Evolutionary conservation across 768 basidiomycete genomes (phyloP), one percentile per base, ranked within the genome.

Genomic region (Strobilomyces confusus): DNA sequence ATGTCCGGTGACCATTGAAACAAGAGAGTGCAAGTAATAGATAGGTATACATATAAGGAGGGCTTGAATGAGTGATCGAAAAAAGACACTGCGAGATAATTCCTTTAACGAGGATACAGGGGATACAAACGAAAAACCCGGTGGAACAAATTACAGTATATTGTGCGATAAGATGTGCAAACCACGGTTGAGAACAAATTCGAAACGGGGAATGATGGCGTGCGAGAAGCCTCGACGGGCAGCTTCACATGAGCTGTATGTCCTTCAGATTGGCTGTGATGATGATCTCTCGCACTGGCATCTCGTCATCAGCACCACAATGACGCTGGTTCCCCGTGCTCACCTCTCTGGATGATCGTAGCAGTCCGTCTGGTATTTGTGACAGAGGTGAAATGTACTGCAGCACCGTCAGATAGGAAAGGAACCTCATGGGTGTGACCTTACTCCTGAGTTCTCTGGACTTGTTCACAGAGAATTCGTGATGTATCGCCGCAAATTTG

Each of bases 311-410:
- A 57, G 51, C 25, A 41, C 38, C 11, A 48, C 20, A 40, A 26
- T n/a, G 8, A 15, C 19, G 22, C 2, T 47, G 46, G 48, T 42
- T 26, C 4, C n/a, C 9, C 11, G 25, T 23, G 70, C 81, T 53
- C 60, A 89, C 89, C 88, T 55, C 78, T 80, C 32, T 81, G 73
- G 60, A 92, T 91, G 62, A 92, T 90, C 15, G 78, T 84, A 36
- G 79, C 75, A 34, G 89, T 92, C 58, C 77, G 75, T 65, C 79
- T 77, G 54, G 86, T 89, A 71, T 92, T 88, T n/a, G 84, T 89
- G 45, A 92, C 89, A 48, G 87, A 80, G 11, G 89, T 92, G 52
- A 84, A 75, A 68, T 92, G 89, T 49, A 88, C 89, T 92, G 57
- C 36, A 33, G 20, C 0, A 15, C 14, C 8, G 23, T 71, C 23